Percentiles rank a stretch among this genome's conserved stretches.
Conservation (phyloP, 1,284 basidiomycete species). For the Marasmius sp. region DNA sequence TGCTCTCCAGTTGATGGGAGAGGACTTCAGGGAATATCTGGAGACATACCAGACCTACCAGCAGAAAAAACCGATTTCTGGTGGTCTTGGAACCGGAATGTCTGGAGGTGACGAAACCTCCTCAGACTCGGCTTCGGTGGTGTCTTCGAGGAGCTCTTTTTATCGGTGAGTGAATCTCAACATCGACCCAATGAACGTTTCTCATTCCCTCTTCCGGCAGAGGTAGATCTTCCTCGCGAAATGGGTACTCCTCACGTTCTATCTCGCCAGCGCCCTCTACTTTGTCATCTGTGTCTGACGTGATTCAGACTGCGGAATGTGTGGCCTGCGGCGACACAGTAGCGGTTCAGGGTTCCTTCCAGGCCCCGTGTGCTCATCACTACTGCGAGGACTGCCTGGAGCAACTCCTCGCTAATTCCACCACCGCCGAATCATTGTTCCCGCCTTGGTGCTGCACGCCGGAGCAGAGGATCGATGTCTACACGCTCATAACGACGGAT, state of each 20-base stretch:
- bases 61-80: not conserved
- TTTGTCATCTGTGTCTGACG: not conserved
- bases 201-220: too few species aligned
- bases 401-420: conserved; percentile 35
- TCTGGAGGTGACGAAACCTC: not conserved
- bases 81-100: not conserved
- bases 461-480: conserved; percentile 3
- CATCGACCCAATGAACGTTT: too few species aligned
- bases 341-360: not conserved
- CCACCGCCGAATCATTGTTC: conserved; percentile 40
- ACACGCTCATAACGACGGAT: not conserved
- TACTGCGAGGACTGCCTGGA: conserved; percentile 38
- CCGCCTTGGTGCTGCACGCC: conserved; percentile 43
- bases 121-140: not conserved
- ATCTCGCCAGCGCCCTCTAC: not conserved
- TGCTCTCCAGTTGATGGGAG: conserved; percentile 8
- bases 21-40: conserved; percentile 7
- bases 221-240: not conserved
- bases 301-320: not conserved
- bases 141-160: too few species aligned
- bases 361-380: conserved; percentile 10
- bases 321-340: conserved; percentile 3
- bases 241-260: not conserved
- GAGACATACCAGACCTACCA: not conserved
- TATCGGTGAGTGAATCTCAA: too few species aligned